phyloP scores from a whole-genome alignment of 1,284 basidiomycete species.

The Ceratobasidium sp. region DNA sequence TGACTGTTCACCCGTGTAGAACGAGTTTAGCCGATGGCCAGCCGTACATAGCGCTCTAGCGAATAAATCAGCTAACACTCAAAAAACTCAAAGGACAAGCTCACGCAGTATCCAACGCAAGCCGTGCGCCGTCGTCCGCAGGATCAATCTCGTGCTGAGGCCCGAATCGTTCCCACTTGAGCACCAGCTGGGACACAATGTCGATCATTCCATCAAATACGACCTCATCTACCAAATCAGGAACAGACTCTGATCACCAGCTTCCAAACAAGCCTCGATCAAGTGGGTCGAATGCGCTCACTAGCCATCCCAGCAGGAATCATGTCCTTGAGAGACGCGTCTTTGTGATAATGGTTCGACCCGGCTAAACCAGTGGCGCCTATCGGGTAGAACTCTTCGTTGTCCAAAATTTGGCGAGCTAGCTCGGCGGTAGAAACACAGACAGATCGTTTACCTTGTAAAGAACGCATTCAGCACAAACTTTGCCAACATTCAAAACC shows the following conservation, averaged over 20 bases:
- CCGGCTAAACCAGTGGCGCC: conserved; percentile 59
- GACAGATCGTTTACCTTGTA: conserved; percentile 55
- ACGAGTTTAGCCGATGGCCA: conserved; percentile 54
- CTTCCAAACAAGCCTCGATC: conserved; percentile 64
- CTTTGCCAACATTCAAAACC: neutral
- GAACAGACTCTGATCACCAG: neutral
- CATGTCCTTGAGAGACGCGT: conserved; percentile 60
- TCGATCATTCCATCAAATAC: conserved; percentile 69
- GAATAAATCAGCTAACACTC: neutral
- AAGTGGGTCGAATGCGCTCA: conserved; percentile 47
- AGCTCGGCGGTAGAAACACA: conserved; percentile 60
- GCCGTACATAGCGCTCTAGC: conserved; percentile 48
- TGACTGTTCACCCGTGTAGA: conserved; percentile 52
- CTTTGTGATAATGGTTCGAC: conserved; percentile 63
- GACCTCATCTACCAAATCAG: conserved; percentile 57
- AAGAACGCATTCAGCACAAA: neutral
- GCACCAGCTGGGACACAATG: conserved; percentile 64
- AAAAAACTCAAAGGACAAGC: conserved; percentile 56
- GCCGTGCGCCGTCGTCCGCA: conserved; percentile 64
- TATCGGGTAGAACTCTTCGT: conserved; percentile 63
- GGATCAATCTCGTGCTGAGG: conserved; percentile 62
- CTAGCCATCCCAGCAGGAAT: neutral
- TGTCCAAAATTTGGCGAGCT: conserved; percentile 63
- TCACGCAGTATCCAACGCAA: conserved; percentile 65
- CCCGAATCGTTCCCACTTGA: conserved; percentile 66